Conservation (phyloP, 306 rosid genomes). For the Trifolium pratense region DNA sequence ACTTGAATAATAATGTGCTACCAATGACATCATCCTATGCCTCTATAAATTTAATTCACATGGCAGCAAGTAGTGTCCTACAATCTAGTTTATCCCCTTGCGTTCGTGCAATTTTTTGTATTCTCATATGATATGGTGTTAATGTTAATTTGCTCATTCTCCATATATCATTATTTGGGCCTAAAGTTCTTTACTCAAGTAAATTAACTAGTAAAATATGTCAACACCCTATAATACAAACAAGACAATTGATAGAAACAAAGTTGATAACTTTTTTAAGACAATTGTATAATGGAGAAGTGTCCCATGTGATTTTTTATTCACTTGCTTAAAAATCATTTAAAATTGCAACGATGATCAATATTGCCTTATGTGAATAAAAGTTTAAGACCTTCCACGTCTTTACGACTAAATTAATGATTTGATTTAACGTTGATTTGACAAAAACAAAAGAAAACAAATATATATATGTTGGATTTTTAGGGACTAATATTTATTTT, state of each 20-base stretch:
- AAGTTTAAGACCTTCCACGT: no score
- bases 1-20: background rate
- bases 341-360: no score
- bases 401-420: background rate
- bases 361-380: background rate
- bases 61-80: background rate
- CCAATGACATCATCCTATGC: conserved; percentile 5
- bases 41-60: conserved; percentile 6
- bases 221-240: background rate
- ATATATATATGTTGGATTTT: background rate
- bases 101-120: conserved; percentile 8
- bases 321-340: no score
- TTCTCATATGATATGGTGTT: background rate
- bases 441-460: no score
- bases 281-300: background rate
- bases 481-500: no score
- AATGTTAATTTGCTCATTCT: background rate
- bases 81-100: background rate
- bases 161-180: background rate
- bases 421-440: no score
- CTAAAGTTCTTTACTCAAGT: background rate
- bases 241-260: background rate
- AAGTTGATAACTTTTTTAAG: no score
- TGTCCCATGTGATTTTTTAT: background rate
- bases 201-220: background rate